Conservation (phyloP, 352 stramenopile species). For the Globisporangium perplexum region DNA sequence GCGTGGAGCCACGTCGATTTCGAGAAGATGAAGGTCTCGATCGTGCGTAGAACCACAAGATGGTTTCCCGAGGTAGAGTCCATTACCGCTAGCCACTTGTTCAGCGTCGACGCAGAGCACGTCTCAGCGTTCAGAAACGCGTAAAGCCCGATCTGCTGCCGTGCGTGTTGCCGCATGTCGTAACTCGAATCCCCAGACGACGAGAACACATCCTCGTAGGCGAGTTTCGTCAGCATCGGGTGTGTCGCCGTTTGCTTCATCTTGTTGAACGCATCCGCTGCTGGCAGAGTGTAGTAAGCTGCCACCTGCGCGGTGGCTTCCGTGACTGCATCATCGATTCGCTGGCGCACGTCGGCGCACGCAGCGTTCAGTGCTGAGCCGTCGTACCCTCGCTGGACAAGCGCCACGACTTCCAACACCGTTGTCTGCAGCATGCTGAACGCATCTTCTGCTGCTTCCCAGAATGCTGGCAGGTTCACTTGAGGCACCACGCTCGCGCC, state of each 20-base stretch:
- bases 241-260: neutral
- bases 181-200: neutral
- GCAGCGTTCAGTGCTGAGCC: neutral
- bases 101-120: neutral
- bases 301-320: neutral
- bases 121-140: neutral
- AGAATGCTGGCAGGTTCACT: constrained; percentile 1
- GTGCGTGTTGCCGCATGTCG: neutral
- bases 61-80: neutral
- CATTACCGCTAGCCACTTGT: constrained; percentile 7
- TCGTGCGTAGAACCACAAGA: constrained; percentile 17
- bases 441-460: constrained; percentile 4
- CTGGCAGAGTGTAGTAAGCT: constrained; percentile 4
- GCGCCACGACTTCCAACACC: neutral
- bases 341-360: neutral
- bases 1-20: constrained; percentile 2
- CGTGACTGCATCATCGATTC: neutral
- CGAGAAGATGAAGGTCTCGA: constrained; percentile 28
- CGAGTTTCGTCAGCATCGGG: neutral
- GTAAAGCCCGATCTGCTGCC: neutral
- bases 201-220: constrained; percentile 6
- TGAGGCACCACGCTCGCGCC: neutral
- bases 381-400: constrained; percentile 10
- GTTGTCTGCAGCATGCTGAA: constrained; percentile 17
- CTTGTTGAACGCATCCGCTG: neutral